Evolutionary conservation across 2,329 filamentous ascomycete species (phyloP), one percentile per base, ranked within the genome.

Genomic region (Xylaria sp.): DNA sequence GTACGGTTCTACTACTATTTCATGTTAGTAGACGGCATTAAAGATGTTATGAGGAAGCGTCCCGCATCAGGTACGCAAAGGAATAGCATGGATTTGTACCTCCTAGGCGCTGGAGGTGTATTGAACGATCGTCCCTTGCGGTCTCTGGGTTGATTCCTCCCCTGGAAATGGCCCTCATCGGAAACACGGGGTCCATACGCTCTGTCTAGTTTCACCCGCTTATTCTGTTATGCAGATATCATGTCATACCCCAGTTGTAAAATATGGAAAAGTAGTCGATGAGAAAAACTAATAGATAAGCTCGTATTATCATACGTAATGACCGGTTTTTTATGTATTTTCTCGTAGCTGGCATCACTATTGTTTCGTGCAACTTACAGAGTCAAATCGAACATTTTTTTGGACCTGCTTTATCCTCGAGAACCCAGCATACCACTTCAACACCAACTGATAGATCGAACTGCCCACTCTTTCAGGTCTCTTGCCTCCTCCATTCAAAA

Each of bases 241-340:
- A 61, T 67, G 57, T 38, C 69, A 62, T 63, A 70, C 64, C 60
- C 63, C 58, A 59, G 46, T 68, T 74, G 73, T 73, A 74, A 65
- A 71, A 36, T 67, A 67, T 62, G 65, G 67, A 70, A 73, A 74
- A 71, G 70, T 59, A 46, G 60, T 71, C 65, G 61, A 71, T 48
- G 48, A 59, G 65, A 26, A 61, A 72, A 69, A 60, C 40, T 74
- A 73, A 75, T 73, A 73, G 73, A 71, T 68, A 59, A 54, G 20
- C 26, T 42, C 40, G 4, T 63, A 36, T 63, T 56, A 10, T 59
- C 33, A 54, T 53, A 7, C 46, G 42, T 5, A 6, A 4, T n/a
- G 13, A 23, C 6, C 44, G 23, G 40, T 26, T 26, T 20, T 54
- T n/a, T 23, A 23, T 26, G 17, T 5, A 33, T 0, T 38, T 13